Base-by-base conservation (phyloP, 169 alveolate genomes). In the Plasmodium gaboni region DNA sequence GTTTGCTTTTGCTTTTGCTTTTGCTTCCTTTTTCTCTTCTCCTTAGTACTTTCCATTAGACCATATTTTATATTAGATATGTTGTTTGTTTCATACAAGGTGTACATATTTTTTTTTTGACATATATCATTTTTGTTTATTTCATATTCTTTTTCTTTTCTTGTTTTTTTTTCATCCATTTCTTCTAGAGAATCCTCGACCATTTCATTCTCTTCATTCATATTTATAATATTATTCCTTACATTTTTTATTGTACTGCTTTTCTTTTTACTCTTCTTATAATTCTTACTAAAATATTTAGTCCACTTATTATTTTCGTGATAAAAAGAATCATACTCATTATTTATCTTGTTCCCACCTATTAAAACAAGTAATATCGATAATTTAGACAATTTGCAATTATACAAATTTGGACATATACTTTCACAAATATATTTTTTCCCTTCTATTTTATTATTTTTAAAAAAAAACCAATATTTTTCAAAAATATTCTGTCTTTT, bases 391-490 rank as follows among this genome's bases (percentile, higher is more conserved):
- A 83, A 38, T 19, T 83, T 83, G 24, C 91, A 61, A 83, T 83
- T 83, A 51, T 83, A 83, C 42, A 83, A 68, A 57, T 83, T 83
- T 12, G 91, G 91, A 53, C 91, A 83, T 53, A 83, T 15, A 26
- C 91, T 83, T 28, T 83, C 91, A 48, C 91, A 83, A 48, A 83
- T 42, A 61, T 68, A 48, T 26, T 28, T 83, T 72, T 83, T 83
- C 15, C 91, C 91, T 48, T 83, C 91, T 17, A 83, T n/a, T 68
- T 68, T 83, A 22, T 68, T 83, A 24, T 83, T 15, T 55, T 83
- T 67, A 19, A 83, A 83, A 19, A 59, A 50, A 46, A 67, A 28
- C 90, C 90, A 80, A 68, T 80, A 80, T n/a, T 68, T 67, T 80
- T 80, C 85, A 80, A 80, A 80, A 55, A 55, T 12, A 6, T 38